Base-by-base conservation (phyloP, 805 yeast species). In the Suhomyces prunicola region DNA sequence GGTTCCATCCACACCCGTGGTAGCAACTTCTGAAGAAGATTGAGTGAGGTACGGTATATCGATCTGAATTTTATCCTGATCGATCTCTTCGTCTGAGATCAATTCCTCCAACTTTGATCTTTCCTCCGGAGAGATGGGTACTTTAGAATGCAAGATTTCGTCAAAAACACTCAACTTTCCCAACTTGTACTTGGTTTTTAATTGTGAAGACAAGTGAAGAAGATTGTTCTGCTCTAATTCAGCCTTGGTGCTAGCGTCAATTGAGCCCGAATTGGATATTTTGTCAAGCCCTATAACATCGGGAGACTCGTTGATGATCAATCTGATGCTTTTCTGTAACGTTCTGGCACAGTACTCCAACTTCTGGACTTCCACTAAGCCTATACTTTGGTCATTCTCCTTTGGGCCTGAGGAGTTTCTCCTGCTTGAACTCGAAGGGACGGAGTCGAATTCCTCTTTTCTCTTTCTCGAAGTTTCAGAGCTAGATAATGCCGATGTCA, bases 151-250 rank as follows among this genome's bases (percentile, higher is more conserved):
- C 7, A 76, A 56, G 3, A 88, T 77, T 45, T 84, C 78, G 52
- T 86, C 84, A 45, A 89, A 78, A 2, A 87, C 55, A 4, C 73
- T 66, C n/a, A 85, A 65, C 42, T 79, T 68, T 0, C 82, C 81
- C 4, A 74, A 55, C 26, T 76, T 68, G 57, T 86, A 74, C 41
- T 83, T 66, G 1, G 85, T 68, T 62, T 85, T 85, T 54, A 90
- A 66, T 54, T 76, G 75, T 0, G 88, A 73, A 0, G 90, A 90
- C 23, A 89, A 65, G 50, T 78, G 77, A 22, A 89, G 61, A 51
- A 86, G 79, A 44, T 80, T 78, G 56, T 75, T 79, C 52, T 84
- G 76, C 8, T 79, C 65, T 45, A 87, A 63, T 5, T 85, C 79
- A 6, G 82, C 73, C 13, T 79, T 60, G 6, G 84, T 69, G 40